Conservation (phyloP, 208 protist genomes). For the Wallacemonas sp. region DNA sequence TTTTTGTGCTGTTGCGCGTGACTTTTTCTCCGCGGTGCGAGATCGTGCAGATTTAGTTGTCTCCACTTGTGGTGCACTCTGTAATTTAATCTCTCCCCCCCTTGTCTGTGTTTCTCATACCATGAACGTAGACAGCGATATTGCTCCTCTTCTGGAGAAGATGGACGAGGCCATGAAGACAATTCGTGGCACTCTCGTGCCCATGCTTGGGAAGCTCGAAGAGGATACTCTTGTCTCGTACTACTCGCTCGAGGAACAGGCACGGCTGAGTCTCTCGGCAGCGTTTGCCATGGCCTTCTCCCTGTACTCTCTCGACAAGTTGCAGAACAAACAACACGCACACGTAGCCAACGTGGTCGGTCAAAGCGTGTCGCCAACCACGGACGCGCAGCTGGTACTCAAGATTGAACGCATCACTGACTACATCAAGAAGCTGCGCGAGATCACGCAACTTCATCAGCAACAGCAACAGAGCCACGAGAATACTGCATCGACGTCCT, state of each 20-base stretch:
- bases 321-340: slow-evolving; percentile 30
- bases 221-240: slow-evolving; percentile 69
- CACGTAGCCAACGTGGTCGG: neutral
- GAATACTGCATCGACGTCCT: neutral
- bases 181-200: slow-evolving; percentile 41
- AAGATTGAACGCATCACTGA: slow-evolving; percentile 88
- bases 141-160: slow-evolving; percentile 44
- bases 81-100: too few species aligned
- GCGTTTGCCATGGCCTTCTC: slow-evolving; percentile 69
- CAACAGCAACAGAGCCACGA: slow-evolving; percentile 11
- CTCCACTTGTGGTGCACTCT: too few species aligned
- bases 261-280: slow-evolving; percentile 69
- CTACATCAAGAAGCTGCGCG: slow-evolving; percentile 85
- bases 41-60: too few species aligned
- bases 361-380: slow-evolving; percentile 3
- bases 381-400: slow-evolving; percentile 69
- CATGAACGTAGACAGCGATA: slow-evolving; percentile 72
- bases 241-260: slow-evolving; percentile 79
- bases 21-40: too few species aligned
- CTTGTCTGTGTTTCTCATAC: neutral
- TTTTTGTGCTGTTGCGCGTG: too few species aligned
- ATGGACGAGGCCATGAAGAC: slow-evolving; percentile 38
- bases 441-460: slow-evolving; percentile 59
- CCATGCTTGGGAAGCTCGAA: slow-evolving; percentile 50
- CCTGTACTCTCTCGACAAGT: slow-evolving; percentile 69